phyloP scores from a whole-genome alignment of 2,329 filamentous ascomycete genomes.

The Curvularia sp. region DNA sequence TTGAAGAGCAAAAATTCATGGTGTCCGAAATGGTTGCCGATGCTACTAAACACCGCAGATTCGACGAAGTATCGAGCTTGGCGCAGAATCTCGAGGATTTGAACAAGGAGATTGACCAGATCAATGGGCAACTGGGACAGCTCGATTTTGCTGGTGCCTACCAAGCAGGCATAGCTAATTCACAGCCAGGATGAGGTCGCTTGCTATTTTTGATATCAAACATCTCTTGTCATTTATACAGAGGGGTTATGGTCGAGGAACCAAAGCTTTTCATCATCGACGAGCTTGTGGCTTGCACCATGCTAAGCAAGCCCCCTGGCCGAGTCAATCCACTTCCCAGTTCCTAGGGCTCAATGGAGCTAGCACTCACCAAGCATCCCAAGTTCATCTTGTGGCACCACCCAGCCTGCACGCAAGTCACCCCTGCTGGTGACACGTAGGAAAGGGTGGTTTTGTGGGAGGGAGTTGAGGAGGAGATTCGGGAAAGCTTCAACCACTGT shows the following conservation, averaged over 20 bases:
- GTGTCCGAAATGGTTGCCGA: slow-evolving; percentile 84
- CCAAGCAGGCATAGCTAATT: slow-evolving; percentile 38
- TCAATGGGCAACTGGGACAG: slow-evolving; percentile 69
- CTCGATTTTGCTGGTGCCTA: slow-evolving; percentile 69
- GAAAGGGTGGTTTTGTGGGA: not conserved
- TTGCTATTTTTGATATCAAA: not conserved
- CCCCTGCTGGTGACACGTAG: not conserved
- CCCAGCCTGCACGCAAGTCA: not conserved
- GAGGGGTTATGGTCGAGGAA: not conserved
- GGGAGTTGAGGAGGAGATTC: not conserved
- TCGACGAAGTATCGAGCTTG: slow-evolving; percentile 85
- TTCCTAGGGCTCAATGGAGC: not conserved
- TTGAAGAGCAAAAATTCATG: slow-evolving; percentile 91
- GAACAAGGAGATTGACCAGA: slow-evolving; percentile 74
- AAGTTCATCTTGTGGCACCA: not conserved
- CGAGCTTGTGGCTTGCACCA: not conserved
- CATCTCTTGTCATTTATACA: not conserved
- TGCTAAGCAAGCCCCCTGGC: not conserved
- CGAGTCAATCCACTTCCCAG: not conserved
- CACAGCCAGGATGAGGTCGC: slow-evolving; percentile 32
- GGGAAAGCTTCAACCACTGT: not conserved
- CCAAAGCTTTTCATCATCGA: not conserved
- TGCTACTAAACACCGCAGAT: slow-evolving; percentile 76
- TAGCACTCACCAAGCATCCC: not conserved
- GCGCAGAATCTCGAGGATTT: slow-evolving; percentile 83